These are phyloP conservation scores for Meyerozyma guilliermondii DNA, from an alignment of 1,139 yeast genomes.

Conservation along the genomic window DNA sequence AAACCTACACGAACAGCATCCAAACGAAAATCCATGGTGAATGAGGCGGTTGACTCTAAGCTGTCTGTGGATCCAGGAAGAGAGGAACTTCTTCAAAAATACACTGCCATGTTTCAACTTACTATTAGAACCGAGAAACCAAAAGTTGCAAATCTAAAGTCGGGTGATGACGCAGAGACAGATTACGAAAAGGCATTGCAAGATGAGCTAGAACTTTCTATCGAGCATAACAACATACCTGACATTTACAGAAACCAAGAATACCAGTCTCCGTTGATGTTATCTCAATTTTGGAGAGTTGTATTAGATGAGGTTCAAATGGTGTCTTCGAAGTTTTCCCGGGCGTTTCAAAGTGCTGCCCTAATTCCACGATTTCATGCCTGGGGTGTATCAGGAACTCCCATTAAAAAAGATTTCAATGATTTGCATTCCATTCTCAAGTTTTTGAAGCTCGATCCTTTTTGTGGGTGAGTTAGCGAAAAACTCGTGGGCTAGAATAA, in stretches of 20 bases:
- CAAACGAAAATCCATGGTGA: constrained; percentile 10
- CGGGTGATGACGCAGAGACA: constrained; percentile 22
- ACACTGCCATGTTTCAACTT: constrained; percentile 26
- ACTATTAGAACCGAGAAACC: constrained; percentile 24
- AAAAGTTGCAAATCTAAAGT: constrained; percentile 21
- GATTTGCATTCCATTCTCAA: constrained; percentile 70
- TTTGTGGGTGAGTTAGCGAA: constrained; percentile 38
- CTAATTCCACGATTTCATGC: constrained; percentile 80
- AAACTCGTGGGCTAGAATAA: constrained; percentile 30
- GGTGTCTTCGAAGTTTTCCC: constrained; percentile 69
- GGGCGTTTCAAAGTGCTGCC: constrained; percentile 77
- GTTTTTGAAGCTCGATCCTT: constrained; percentile 66
- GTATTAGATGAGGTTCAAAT: constrained; percentile 92
- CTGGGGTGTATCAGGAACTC: constrained; percentile 98
- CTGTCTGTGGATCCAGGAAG: background rate
- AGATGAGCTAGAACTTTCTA: constrained; percentile 31
- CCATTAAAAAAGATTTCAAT: constrained; percentile 59
- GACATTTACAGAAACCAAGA: constrained; percentile 30
- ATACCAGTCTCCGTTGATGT: constrained; percentile 76
- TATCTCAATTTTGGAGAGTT: constrained; percentile 86
- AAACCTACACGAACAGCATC: constrained; percentile 45
- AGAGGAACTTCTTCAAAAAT: constrained; percentile 10
- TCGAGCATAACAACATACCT: constrained; percentile 25
- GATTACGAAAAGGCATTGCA: constrained; percentile 34
- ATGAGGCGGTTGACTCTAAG: constrained; percentile 8